phyloP scores from a whole-genome alignment of 164 flowering plant species.

The Nymphaea thermarum region DNA sequence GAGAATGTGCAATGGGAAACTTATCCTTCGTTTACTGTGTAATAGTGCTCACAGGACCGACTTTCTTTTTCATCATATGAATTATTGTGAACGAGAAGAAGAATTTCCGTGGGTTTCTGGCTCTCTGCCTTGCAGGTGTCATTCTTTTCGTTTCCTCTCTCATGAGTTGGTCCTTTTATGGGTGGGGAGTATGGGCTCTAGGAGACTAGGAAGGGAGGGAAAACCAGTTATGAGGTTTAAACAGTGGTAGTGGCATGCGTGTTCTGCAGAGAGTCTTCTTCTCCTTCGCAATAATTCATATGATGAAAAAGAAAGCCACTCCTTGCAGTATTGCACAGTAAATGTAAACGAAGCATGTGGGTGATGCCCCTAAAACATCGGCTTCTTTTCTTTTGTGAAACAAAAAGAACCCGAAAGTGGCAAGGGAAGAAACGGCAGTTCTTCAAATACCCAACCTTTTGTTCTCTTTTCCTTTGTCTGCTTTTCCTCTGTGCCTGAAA shows the following conservation, averaged over 20 bases:
- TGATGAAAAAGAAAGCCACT: constrained; percentile 36
- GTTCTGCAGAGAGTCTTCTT: neutral
- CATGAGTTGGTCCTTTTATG: constrained; percentile 17
- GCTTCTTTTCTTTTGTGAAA: neutral
- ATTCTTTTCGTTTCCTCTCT: neutral
- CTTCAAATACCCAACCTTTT: constrained; percentile 20
- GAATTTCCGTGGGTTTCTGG: neutral
- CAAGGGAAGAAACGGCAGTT: constrained; percentile 20
- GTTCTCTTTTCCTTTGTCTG: neutral
- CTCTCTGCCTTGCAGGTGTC: neutral
- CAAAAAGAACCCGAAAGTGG: constrained; percentile 4
- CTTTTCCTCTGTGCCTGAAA: constrained; percentile 13
- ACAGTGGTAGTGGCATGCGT: constrained; percentile 7
- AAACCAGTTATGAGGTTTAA: constrained; percentile 9
- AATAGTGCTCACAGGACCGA: constrained; percentile 32
- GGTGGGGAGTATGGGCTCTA: constrained; percentile 23
- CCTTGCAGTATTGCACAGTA: constrained; percentile 33
- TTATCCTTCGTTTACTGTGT: constrained; percentile 17
- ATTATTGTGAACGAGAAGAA: constrained; percentile 6
- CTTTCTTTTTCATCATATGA: constrained; percentile 38
- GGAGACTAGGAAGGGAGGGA: constrained; percentile 8
- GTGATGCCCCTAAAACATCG: constrained; percentile 8
- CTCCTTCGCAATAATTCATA: constrained; percentile 18
- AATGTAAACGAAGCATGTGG: constrained; percentile 8
- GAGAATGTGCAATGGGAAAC: constrained; percentile 50